A percentile compares a stretch with the other conserved stretches of the same genome.
Evolutionary conservation across 1,284 basidiomycete species (phyloP).

Genomic region (Ceratobasidium sp.): DNA sequence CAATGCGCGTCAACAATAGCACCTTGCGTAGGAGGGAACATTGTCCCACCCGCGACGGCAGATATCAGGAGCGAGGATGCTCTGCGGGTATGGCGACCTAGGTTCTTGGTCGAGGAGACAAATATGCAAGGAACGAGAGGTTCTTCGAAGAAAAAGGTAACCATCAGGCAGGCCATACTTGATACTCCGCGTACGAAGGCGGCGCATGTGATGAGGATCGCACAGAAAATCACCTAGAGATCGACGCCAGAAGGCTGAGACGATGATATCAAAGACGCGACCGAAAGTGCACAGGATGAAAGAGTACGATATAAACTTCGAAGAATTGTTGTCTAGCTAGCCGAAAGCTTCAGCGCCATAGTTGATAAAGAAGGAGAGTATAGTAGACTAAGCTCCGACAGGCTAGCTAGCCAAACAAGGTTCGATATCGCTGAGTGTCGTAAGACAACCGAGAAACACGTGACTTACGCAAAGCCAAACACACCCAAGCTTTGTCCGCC

Average conservation of each 20-base stretch:
- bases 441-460: too few relatives aligned
- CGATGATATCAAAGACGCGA: constrained; percentile 54
- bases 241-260: constrained; percentile 56
- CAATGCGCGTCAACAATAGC: constrained; percentile 54
- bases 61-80: constrained; percentile 55
- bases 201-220: constrained; percentile 55
- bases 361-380: constrained; percentile 61
- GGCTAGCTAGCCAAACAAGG: constrained; percentile 55
- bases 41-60: constrained; percentile 58
- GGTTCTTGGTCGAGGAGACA: constrained; percentile 55
- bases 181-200: too few relatives aligned
- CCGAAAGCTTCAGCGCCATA: constrained; percentile 55
- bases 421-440: constrained; percentile 19
- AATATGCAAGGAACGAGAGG: constrained; percentile 52
- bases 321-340: constrained; percentile 52
- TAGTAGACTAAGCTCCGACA: constrained; percentile 59
- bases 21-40: constrained; percentile 58
- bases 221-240: constrained; percentile 52
- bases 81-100: constrained; percentile 57
- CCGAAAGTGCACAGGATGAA: constrained; percentile 49
- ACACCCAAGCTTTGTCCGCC: too few relatives aligned
- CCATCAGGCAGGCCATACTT: too few relatives aligned
- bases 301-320: constrained; percentile 57
- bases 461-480: too few relatives aligned
- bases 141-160: neutral